Percentiles rank a stretch among this genome's conserved stretches.
Conservation (phyloP, 257 asterid genomes). For the Ligustrum vulgare region DNA sequence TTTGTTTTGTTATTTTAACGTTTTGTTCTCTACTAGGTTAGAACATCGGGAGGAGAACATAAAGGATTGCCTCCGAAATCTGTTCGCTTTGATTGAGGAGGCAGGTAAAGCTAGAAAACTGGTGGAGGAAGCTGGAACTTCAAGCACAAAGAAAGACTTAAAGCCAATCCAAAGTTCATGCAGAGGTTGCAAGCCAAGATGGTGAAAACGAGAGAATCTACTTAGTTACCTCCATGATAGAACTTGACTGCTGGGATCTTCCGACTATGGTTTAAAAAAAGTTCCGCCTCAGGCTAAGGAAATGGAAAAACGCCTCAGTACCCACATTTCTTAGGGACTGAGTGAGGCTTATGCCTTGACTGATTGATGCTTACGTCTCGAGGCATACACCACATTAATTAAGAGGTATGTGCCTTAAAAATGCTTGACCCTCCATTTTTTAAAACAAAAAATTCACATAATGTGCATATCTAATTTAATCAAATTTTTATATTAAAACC, state of each 20-base stretch:
- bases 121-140: constrained; percentile 65
- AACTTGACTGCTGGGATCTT: constrained; percentile 6
- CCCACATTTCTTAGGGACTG: no score
- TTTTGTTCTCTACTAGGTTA: constrained; percentile 45
- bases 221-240: constrained; percentile 19
- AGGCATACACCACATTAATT: no score
- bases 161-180: constrained; percentile 81
- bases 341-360: no score
- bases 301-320: no score
- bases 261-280: neutral
- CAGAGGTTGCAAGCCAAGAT: constrained; percentile 63
- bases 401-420: no score
- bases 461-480: no score
- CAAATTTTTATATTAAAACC: no score
- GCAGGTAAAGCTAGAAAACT: constrained; percentile 68
- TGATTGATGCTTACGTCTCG: no score
- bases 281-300: no score
- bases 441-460: no score
- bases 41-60: constrained; percentile 94
- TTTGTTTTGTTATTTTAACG: neutral
- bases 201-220: constrained; percentile 30
- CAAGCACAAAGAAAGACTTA: constrained; percentile 62
- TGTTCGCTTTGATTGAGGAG: constrained; percentile 72
- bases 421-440: no score
- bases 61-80: constrained; percentile 91